Evolutionary conservation across 139 green algal species (phyloP).

Genomic region (Coccomyxa sp.): DNA sequence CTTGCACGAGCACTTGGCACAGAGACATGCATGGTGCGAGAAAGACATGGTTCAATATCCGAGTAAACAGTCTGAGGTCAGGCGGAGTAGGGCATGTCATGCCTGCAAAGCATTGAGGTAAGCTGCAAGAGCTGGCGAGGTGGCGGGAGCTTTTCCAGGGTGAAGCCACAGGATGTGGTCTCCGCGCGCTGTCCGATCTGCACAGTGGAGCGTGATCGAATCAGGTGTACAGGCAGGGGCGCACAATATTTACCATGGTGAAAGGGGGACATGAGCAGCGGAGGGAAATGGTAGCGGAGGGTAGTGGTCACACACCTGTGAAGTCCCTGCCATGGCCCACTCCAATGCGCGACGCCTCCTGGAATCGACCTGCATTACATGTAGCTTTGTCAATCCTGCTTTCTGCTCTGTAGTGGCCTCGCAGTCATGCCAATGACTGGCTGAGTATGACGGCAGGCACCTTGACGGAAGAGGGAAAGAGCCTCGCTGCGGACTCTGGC

Average conservation of each 20-base stretch:
- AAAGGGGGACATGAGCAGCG: neutral
- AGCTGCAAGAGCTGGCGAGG: conserved; percentile 22
- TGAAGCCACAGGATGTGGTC: conserved; percentile 35
- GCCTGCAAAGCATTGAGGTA: conserved; percentile 27
- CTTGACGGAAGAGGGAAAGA: neutral
- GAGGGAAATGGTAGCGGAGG: neutral
- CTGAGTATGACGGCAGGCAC: neutral
- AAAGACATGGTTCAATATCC: neutral
- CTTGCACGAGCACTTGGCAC: neutral
- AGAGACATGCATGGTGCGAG: neutral
- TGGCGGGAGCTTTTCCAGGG: conserved; percentile 20
- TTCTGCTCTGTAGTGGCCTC: neutral
- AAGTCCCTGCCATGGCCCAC: neutral
- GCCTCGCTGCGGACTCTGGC: conserved; percentile 17
- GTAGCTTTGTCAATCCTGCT: neutral
- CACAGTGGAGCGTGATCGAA: neutral
- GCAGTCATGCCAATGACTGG: neutral
- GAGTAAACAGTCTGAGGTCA: neutral
- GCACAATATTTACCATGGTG: neutral
- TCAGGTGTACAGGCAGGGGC: neutral
- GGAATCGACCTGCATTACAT: neutral
- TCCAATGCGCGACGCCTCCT: neutral
- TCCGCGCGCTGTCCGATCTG: conserved; percentile 22
- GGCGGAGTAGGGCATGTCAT: neutral
- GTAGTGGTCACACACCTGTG: neutral